A percentile compares a stretch with the other conserved stretches of the same genome.
These are phyloP conservation scores for Ciborinia camelliae DNA, from an alignment of 2,329 filamentous ascomycete species.

Conservation along the genomic window DNA sequence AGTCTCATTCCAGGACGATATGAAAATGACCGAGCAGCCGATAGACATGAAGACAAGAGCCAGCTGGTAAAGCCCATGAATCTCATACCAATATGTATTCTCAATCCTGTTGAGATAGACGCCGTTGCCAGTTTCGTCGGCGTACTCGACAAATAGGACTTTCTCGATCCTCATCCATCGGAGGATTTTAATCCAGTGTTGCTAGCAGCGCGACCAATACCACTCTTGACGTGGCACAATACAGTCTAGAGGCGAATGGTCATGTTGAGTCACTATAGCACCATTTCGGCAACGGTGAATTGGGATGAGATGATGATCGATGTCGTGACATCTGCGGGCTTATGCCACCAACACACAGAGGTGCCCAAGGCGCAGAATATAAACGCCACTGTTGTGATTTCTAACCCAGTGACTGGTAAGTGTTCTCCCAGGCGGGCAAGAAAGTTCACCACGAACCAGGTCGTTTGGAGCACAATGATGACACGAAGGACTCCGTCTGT, in stretches of 20 bases:
- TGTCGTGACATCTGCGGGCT: not conserved
- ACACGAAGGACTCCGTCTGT: not conserved
- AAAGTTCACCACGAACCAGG: not conserved
- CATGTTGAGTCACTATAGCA: too few relatives aligned
- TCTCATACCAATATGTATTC: not conserved
- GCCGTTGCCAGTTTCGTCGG: not conserved
- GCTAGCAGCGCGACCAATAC: too few relatives aligned
- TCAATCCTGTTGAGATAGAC: not conserved
- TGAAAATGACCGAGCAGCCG: too few relatives aligned
- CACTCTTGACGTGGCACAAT: too few relatives aligned
- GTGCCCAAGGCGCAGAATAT: slow-evolving; percentile 22
- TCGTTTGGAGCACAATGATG: not conserved
- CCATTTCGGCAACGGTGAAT: too few relatives aligned
- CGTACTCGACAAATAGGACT: not conserved
- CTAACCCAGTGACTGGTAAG: not conserved
- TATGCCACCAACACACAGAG: slow-evolving; percentile 18
- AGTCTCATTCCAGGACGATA: too few relatives aligned
- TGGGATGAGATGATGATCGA: too few relatives aligned
- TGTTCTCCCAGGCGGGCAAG: not conserved
- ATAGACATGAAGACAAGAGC: too few relatives aligned
- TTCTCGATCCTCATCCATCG: not conserved
- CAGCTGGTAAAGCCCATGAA: too few relatives aligned
- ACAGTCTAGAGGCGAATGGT: too few relatives aligned
- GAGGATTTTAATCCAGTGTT: too few relatives aligned
- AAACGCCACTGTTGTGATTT: slow-evolving; percentile 2